Base-by-base conservation (phyloP, 176 grass and related monocot species). In the Oryza nivara region DNA sequence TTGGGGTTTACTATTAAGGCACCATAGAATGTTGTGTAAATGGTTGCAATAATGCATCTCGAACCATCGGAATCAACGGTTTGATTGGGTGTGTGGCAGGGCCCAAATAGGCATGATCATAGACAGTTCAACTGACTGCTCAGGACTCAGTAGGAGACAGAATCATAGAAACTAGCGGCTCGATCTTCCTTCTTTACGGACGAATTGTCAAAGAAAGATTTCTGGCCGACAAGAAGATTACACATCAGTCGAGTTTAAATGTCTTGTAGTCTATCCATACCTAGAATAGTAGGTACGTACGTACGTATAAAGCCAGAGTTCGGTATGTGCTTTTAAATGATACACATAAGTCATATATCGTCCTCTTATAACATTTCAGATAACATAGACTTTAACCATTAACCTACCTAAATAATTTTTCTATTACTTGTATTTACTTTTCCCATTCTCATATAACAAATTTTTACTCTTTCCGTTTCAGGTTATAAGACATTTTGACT, bases 21-120 rank as follows among this genome's bases (percentile, higher is more conserved):
- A 68, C 8, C 1, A 49, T n/a, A 32, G 48, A 16, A n/a, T 68
- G 17, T 22, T 68, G 44, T 51, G 12, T 3, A 5, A 35, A 80
- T 36, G 65, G 48, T 2, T 25, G 34, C 48, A 70, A 41, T 71
- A 34, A 8, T 78, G 83, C 74, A 6, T 35, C 36, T 4, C 43
- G 65, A 49, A 74, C 51, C 51, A 69, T 85, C 74, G 20, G 7
- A 60, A 85, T 70, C 75, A 17, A 44, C 47, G 15, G 19, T 45
- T 75, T 11, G 22, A 44, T 65, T 34, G 4, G 47, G 30, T 28
- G 52, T 43, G 16, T 43, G 16, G 32, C 6, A 23, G 32, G 58
- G 41, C 17, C 54, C 23, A 34, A 20, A 67, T 25, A 44, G 11
- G 26, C 25, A 10, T 43, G 3, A 47, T 52, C 46, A 9, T 13